Percentiles rank a stretch among this genome's conserved stretches.
Evolutionary conservation across 73 alveolate species (phyloP).

Genomic region (Halteria grandinella): DNA sequence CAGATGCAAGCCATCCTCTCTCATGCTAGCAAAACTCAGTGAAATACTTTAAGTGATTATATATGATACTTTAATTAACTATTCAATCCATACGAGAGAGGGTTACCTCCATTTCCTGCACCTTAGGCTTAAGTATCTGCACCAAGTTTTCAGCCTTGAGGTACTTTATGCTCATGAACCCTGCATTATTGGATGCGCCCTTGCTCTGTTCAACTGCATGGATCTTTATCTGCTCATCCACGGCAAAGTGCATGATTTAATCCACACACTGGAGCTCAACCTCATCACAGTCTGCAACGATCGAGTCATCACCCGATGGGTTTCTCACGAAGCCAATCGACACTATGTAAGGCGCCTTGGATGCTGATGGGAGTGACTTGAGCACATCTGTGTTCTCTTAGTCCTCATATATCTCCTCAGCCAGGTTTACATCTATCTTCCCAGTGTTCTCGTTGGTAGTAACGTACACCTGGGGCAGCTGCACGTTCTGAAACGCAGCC

Average conservation of each 20-base stretch:
- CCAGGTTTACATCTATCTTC: conserved; percentile 24
- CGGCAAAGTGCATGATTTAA: conserved; percentile 6
- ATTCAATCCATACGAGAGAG: too few relatives aligned
- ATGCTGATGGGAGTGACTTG: neutral
- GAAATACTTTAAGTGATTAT: too few relatives aligned
- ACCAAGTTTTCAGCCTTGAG: too few relatives aligned
- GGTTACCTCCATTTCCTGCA: too few relatives aligned
- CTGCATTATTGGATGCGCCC: too few relatives aligned
- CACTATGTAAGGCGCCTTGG: conserved; percentile 11
- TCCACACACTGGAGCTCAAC: conserved; percentile 24
- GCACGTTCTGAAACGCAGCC: conserved; percentile 10
- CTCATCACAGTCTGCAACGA: conserved; percentile 10
- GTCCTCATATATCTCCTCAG: conserved; percentile 44
- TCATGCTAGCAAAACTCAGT: too few relatives aligned
- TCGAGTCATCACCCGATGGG: conserved; percentile 7
- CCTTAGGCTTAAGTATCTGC: too few relatives aligned
- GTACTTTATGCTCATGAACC: too few relatives aligned
- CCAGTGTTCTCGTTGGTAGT: conserved; percentile 41
- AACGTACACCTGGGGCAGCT: conserved; percentile 34
- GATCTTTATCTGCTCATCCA: conserved; percentile 1
- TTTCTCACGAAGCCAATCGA: conserved; percentile 16
- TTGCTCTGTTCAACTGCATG: neutral
- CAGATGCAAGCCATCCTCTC: conserved; percentile 20
- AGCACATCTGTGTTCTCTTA: conserved; percentile 29
- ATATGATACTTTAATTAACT: too few relatives aligned